These are phyloP conservation scores for Vaccinium darrowii DNA, from an alignment of 148 eudicot species.

Conservation along the genomic window DNA sequence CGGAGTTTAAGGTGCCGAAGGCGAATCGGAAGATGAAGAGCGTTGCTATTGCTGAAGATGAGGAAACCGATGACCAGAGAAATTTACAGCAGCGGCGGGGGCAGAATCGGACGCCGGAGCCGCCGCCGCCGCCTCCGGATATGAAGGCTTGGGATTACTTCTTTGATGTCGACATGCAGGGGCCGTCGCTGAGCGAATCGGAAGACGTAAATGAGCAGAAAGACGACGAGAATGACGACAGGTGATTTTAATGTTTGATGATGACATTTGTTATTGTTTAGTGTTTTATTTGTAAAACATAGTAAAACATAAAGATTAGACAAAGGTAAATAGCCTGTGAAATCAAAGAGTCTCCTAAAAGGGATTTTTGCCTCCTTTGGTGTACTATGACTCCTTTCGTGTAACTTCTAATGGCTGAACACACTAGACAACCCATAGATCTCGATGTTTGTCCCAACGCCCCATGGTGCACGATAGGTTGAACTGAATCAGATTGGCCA, in stretches of 20 bases:
- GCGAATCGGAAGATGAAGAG: slow-evolving; percentile 59
- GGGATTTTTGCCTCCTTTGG: no score
- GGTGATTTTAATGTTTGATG: neutral
- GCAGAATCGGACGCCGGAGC: slow-evolving; percentile 25
- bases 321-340: no score
- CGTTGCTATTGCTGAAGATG: slow-evolving; percentile 37
- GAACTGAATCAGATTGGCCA: no score
- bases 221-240: slow-evolving; percentile 23
- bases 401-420: no score
- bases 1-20: slow-evolving; percentile 49
- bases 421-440: no score
- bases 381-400: no score
- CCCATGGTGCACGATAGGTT: no score
- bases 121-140: slow-evolving; percentile 50
- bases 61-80: slow-evolving; percentile 34
- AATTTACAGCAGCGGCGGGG: slow-evolving; percentile 22
- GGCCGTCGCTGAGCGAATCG: slow-evolving; percentile 38
- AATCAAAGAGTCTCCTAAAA: no score
- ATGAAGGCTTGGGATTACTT: slow-evolving; percentile 89
- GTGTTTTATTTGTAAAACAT: no score
- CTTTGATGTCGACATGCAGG: slow-evolving; percentile 48
- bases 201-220: slow-evolving; percentile 30
- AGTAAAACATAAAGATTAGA: no score
- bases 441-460: no score
- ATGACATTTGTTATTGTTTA: no score